phyloP scores from a whole-genome alignment of 2,329 filamentous ascomycete species.

The Furcasterigmium sp. region DNA sequence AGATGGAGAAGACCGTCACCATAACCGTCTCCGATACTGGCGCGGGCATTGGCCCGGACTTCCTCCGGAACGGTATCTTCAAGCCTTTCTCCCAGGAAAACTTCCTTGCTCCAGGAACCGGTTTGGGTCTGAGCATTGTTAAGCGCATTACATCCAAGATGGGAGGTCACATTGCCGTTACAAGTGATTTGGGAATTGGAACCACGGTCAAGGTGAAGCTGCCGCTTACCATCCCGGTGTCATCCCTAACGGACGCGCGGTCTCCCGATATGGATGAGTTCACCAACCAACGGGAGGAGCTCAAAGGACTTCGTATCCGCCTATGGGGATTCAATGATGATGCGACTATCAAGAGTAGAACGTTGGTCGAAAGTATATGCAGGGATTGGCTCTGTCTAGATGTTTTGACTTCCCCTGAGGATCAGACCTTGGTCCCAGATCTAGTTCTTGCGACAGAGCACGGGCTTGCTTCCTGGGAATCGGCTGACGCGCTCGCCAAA shows the following conservation, averaged over 20 bases:
- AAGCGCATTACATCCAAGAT: slow-evolving; percentile 52
- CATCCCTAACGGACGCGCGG: too few species aligned
- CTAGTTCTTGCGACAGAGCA: too few species aligned
- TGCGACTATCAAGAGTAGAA: too few species aligned
- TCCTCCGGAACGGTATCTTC: slow-evolving; percentile 54
- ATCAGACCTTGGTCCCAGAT: too few species aligned
- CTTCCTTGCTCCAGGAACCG: slow-evolving; percentile 52
- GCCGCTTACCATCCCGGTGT: slow-evolving; percentile 25
- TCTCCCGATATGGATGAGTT: slow-evolving; percentile 19
- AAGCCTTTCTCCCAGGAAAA: slow-evolving; percentile 63
- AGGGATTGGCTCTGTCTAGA: too few species aligned
- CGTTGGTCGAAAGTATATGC: too few species aligned
- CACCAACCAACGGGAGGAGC: slow-evolving; percentile 16
- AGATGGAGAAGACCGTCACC: slow-evolving; percentile 15
- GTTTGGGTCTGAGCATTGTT: slow-evolving; percentile 62
- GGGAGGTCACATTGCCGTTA: slow-evolving; percentile 53
- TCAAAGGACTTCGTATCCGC: slow-evolving; percentile 24
- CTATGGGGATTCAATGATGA: slow-evolving; percentile 15
- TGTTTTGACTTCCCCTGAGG: too few species aligned
- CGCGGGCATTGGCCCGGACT: slow-evolving; percentile 59
- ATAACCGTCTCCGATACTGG: slow-evolving; percentile 59
- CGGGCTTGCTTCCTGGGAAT: too few species aligned
- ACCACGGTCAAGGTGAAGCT: too few species aligned
- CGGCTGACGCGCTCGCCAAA: too few species aligned
- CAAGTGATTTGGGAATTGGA: slow-evolving; percentile 32